phyloP scores from a whole-genome alignment of 2,329 filamentous ascomycete species.

The Microsporum canis region DNA sequence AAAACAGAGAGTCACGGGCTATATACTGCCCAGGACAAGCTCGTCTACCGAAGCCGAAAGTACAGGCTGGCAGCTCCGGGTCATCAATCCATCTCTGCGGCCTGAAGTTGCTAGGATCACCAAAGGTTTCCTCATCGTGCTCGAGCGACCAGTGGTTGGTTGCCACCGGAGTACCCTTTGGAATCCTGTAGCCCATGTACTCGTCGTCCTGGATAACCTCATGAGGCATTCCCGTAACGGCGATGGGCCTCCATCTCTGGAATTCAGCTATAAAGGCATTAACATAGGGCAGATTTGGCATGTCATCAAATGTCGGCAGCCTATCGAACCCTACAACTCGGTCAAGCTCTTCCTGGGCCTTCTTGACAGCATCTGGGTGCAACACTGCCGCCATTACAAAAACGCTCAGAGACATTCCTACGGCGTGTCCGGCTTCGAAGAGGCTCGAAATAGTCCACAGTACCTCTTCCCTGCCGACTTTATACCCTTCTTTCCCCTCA shows the following conservation, averaged over 20 bases:
- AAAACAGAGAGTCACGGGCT: slow-evolving; percentile 32
- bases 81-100: slow-evolving; percentile 29
- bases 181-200: slow-evolving; percentile 40
- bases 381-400: not conserved
- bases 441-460: not conserved
- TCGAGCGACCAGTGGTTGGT: slow-evolving; percentile 36
- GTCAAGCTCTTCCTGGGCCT: slow-evolving; percentile 36
- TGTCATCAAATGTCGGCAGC: slow-evolving; percentile 31
- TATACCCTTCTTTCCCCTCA: not conserved
- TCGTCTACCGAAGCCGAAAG: slow-evolving; percentile 46
- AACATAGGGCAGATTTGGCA: slow-evolving; percentile 27
- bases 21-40: slow-evolving; percentile 32
- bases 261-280: slow-evolving; percentile 30
- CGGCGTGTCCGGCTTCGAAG: not conserved
- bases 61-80: slow-evolving; percentile 44
- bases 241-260: slow-evolving; percentile 30
- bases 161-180: slow-evolving; percentile 37
- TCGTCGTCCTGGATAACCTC: slow-evolving; percentile 36
- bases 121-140: slow-evolving; percentile 29
- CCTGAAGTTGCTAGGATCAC: slow-evolving; percentile 29
- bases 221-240: slow-evolving; percentile 38
- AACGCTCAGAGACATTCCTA: not conserved
- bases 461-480: not conserved
- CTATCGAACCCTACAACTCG: slow-evolving; percentile 25
- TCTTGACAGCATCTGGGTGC: not conserved